Conservation (phyloP, 148 eudicot genomes). For the Chenopodium berlandieri region DNA sequence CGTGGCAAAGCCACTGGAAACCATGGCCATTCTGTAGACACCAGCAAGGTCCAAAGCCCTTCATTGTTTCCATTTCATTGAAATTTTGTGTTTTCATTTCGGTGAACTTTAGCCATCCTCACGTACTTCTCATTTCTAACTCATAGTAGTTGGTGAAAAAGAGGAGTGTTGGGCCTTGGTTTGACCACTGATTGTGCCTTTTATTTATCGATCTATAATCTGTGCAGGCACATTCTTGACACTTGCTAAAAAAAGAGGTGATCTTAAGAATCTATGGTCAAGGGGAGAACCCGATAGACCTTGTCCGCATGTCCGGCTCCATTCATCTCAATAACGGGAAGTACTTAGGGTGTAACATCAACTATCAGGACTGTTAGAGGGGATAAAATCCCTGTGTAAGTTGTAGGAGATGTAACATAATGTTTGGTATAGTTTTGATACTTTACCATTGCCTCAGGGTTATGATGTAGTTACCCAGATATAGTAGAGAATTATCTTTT, state of each 20-base stretch:
- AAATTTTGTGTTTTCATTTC: too few species aligned
- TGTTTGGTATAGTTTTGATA: constrained; percentile 23
- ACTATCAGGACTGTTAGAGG: constrained; percentile 23
- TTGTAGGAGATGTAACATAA: constrained; percentile 41
- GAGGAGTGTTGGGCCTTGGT: not conserved
- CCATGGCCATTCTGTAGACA: not conserved
- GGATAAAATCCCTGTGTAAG: constrained; percentile 25
- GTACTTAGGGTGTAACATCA: constrained; percentile 22
- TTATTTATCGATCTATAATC: not conserved
- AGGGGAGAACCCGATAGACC: constrained; percentile 78
- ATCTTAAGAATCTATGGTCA: constrained; percentile 71
- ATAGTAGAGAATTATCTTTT: constrained; percentile 7
- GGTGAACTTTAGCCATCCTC: too few species aligned
- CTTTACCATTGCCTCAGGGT: not conserved
- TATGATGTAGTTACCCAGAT: constrained; percentile 18
- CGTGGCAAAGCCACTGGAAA: too few species aligned
- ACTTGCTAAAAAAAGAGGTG: constrained; percentile 66
- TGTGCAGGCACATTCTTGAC: constrained; percentile 74
- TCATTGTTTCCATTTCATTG: too few species aligned
- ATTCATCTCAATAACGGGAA: constrained; percentile 30
- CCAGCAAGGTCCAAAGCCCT: too few species aligned
- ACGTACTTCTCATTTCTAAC: not conserved
- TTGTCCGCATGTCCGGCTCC: constrained; percentile 71
- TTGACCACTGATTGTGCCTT: not conserved
- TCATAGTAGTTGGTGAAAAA: not conserved